Conservation (phyloP, 345 rosid genomes). For the Acer negundo region DNA sequence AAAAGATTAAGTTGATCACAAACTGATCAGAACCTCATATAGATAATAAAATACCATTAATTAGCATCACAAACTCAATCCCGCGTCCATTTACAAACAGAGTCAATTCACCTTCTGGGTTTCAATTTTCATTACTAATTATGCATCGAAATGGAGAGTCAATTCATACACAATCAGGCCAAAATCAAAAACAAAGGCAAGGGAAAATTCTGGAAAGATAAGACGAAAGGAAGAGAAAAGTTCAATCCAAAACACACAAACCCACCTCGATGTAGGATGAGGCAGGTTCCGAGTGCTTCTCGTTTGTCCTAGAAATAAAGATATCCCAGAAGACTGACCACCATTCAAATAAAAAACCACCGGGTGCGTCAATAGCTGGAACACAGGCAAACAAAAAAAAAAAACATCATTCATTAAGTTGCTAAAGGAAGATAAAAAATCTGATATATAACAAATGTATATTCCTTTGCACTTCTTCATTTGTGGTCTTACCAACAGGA, state of each 20-base stretch:
- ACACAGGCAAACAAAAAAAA: constrained; percentile 6
- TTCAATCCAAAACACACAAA: background rate
- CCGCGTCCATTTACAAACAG: background rate
- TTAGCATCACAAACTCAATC: background rate
- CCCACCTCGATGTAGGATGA: constrained; percentile 61
- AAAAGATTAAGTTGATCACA: background rate
- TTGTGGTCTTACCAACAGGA: constrained; percentile 54
- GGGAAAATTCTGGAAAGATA: background rate
- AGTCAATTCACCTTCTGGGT: background rate
- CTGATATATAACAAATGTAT: background rate
- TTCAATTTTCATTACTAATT: background rate
- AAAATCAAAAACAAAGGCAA: background rate
- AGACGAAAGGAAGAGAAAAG: background rate
- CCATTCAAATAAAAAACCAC: constrained; percentile 76
- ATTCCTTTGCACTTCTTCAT: background rate
- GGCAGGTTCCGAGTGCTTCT: constrained; percentile 60
- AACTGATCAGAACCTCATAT: background rate
- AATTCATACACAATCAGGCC: background rate
- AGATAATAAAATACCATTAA: background rate
- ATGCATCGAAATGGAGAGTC: background rate
- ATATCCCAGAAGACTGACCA: constrained; percentile 88
- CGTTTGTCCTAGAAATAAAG: constrained; percentile 55
- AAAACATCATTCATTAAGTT: constrained; percentile 13
- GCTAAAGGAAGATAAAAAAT: background rate
- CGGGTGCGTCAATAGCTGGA: constrained; percentile 71